These are phyloP conservation scores for Tricholomella constricta DNA, from an alignment of 768 basidiomycete genomes.

Conservation along the genomic window DNA sequence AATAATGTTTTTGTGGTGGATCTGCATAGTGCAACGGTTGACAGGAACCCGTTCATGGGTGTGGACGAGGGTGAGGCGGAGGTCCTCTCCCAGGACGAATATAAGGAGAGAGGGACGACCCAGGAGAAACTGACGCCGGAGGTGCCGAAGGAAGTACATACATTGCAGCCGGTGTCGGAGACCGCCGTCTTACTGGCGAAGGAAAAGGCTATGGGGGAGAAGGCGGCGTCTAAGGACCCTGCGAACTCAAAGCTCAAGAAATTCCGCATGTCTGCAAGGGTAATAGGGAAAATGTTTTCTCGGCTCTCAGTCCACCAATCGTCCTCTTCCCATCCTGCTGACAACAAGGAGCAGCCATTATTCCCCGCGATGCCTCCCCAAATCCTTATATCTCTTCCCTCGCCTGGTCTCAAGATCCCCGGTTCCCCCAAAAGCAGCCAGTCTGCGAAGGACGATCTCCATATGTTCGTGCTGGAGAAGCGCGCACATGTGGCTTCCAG, in stretches of 20 bases:
- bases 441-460: neutral
- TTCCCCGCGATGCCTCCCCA: slow-evolving; percentile 11
- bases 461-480: neutral
- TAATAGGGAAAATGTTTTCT: slow-evolving; percentile 20
- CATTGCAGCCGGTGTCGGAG: neutral
- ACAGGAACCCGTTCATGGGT: neutral
- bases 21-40: slow-evolving; percentile 1
- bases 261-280: slow-evolving; percentile 8
- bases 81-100: neutral
- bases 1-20: slow-evolving; percentile 5
- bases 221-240: neutral
- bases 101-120: neutral
- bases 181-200: neutral
- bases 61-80: neutral
- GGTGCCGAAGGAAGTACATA: neutral
- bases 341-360: slow-evolving; percentile 3
- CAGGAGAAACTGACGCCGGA: neutral
- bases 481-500: neutral
- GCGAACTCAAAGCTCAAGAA: slow-evolving; percentile 5
- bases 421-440: neutral
- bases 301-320: slow-evolving; percentile 13
- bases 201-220: neutral
- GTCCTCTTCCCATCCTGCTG: neutral
- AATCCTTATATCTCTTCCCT: slow-evolving; percentile 13
- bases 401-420: slow-evolving; percentile 11